phyloP scores from a whole-genome alignment of 768 basidiomycete genomes.

The Leccinum arenicola region DNA sequence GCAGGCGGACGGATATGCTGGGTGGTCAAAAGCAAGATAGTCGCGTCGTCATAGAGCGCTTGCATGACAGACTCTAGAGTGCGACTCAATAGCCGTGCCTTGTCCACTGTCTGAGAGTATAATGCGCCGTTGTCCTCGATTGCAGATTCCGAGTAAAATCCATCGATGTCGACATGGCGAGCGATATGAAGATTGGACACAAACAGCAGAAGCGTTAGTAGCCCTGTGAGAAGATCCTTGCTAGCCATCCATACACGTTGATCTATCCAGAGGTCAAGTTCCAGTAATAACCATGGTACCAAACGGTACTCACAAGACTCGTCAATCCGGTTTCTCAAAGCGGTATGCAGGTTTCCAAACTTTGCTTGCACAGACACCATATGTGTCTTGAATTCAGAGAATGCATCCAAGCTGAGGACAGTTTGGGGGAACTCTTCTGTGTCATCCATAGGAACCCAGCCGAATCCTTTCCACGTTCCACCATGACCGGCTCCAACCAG shows the following conservation, averaged over 20 bases:
- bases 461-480: conserved; percentile 82
- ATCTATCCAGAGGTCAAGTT: conserved; percentile 18
- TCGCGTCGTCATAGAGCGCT: conserved; percentile 69
- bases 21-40: conserved; percentile 54
- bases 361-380: conserved; percentile 50
- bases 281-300: neutral
- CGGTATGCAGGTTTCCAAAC: conserved; percentile 35
- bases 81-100: conserved; percentile 64
- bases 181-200: conserved; percentile 76
- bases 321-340: conserved; percentile 21
- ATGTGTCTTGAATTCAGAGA: conserved; percentile 50
- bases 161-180: conserved; percentile 80
- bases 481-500: conserved; percentile 78
- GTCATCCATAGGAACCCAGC: conserved; percentile 63
- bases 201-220: conserved; percentile 57
- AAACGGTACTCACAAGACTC: conserved; percentile 24
- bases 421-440: conserved; percentile 46
- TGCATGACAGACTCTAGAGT: conserved; percentile 70
- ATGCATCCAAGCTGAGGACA: conserved; percentile 48
- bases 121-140: conserved; percentile 41
- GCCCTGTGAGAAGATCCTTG: conserved; percentile 50
- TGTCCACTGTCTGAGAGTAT: conserved; percentile 66
- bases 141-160: conserved; percentile 51
- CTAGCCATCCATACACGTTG: conserved; percentile 36
- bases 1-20: conserved; percentile 38